Evolutionary conservation across 202 grass and related monocot genomes (phyloP).

Genomic region (Musa balbisiana): DNA sequence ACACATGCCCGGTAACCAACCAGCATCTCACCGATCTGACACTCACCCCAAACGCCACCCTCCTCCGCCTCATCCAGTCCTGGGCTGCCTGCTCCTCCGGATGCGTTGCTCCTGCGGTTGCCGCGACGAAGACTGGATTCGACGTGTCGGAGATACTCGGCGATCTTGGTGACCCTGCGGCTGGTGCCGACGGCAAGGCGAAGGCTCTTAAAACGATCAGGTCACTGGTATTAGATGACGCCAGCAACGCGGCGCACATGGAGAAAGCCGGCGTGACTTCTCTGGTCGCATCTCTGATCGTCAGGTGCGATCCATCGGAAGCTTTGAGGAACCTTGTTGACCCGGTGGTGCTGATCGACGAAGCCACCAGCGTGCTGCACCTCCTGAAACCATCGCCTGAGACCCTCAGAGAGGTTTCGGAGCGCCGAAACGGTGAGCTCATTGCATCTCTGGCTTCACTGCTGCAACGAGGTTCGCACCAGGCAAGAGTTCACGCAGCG

Average conservation of each 20-base stretch:
- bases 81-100: constrained; percentile 19
- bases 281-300: constrained; percentile 10
- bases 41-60: constrained; percentile 55
- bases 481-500: neutral
- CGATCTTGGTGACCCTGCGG: neutral
- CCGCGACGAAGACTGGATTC: neutral
- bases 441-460: neutral
- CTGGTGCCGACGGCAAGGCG: neutral
- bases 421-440: constrained; percentile 9
- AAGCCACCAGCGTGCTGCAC: constrained; percentile 6
- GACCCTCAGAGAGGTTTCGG: neutral
- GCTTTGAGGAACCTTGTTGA: neutral
- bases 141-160: constrained; percentile 5
- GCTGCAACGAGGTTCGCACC: constrained; percentile 7
- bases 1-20: constrained; percentile 49
- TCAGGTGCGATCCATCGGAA: neutral
- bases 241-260: neutral
- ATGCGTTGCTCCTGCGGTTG: neutral
- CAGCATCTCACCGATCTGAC: constrained; percentile 28
- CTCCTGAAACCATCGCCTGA: constrained; percentile 15
- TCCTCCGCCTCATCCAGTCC: constrained; percentile 48
- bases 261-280: constrained; percentile 8
- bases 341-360: neutral
- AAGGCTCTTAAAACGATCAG: constrained; percentile 3
- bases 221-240: neutral